These are phyloP conservation scores for Saprolegnia parasitica DNA, from an alignment of 352 stramenopile genomes.

Conservation along the genomic window DNA sequence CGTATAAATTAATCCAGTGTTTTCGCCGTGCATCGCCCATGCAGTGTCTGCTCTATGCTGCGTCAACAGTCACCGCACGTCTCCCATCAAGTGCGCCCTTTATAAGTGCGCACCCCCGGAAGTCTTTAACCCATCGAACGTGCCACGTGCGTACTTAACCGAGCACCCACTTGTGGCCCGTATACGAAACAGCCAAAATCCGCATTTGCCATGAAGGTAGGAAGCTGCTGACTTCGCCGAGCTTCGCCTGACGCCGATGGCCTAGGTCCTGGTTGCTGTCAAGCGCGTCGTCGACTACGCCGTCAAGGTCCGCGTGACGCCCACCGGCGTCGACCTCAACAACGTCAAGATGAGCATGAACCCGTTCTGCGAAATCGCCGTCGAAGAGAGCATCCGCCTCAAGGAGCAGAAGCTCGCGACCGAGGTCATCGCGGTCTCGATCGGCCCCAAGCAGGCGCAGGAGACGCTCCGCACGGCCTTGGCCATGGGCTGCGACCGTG, in stretches of 20 bases:
- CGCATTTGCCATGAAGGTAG: slow-evolving; percentile 13
- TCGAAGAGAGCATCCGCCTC: slow-evolving; percentile 97
- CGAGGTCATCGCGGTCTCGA: slow-evolving; percentile 95
- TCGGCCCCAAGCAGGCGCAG: slow-evolving; percentile 96
- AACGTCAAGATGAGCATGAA: slow-evolving; percentile 99
- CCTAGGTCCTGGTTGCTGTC: slow-evolving; percentile 92
- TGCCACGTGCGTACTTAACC: not conserved
- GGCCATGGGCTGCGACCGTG: slow-evolving; percentile 92
- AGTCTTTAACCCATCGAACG: not conserved
- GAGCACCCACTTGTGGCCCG: not conserved
- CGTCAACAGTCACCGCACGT: slow-evolving; percentile 1
- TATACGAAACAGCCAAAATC: slow-evolving; percentile 12
- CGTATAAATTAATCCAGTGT: no score
- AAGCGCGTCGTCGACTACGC: slow-evolving; percentile 98
- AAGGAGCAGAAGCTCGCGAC: slow-evolving; percentile 96
- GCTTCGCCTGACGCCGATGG: not conserved
- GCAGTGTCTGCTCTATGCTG: not conserved
- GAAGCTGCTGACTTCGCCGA: not conserved
- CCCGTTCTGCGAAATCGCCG: slow-evolving; percentile 98
- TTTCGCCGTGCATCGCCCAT: not conserved
- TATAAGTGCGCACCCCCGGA: not conserved
- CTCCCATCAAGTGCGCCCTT: not conserved
- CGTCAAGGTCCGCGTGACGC: slow-evolving; percentile 95
- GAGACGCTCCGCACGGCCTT: slow-evolving; percentile 95
- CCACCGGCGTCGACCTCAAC: slow-evolving; percentile 93